Conservation (phyloP, 2,329 filamentous ascomycete species). For the Arthroderma sp. region DNA sequence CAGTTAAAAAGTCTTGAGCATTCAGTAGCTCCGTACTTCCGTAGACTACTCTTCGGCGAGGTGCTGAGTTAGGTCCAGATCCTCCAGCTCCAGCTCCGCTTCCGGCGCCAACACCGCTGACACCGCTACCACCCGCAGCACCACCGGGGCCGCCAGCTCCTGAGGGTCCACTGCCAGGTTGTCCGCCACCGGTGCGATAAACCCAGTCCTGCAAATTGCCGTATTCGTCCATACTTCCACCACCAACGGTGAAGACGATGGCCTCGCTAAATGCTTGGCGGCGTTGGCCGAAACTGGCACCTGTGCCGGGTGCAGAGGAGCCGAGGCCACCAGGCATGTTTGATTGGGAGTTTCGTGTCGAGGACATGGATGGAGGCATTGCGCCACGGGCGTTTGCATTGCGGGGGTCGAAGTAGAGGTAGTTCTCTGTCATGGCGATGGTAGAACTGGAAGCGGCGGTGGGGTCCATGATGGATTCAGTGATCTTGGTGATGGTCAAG, state of each 20-base stretch:
- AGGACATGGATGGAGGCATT: slow-evolving; percentile 63
- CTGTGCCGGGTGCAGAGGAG: slow-evolving; percentile 48
- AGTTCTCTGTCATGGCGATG: slow-evolving; percentile 90
- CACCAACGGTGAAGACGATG: slow-evolving; percentile 88
- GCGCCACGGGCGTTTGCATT: slow-evolving; percentile 86
- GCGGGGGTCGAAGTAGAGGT: slow-evolving; percentile 92
- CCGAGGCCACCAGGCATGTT: slow-evolving; percentile 33
- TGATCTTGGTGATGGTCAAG: slow-evolving; percentile 92
- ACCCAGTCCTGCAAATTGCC: slow-evolving; percentile 97
- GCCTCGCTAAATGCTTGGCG: slow-evolving; percentile 81
- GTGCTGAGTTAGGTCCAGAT: slow-evolving; percentile 13
- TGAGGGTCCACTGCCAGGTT: slow-evolving; percentile 34
- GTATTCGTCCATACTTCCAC: slow-evolving; percentile 97
- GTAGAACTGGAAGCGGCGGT: slow-evolving; percentile 77
- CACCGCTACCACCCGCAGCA: slow-evolving; percentile 26
- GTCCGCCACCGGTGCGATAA: slow-evolving; percentile 50
- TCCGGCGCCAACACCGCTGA: slow-evolving; percentile 26
- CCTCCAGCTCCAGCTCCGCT: slow-evolving; percentile 22
- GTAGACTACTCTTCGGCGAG: slow-evolving; percentile 67
- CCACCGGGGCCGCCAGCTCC: slow-evolving; percentile 16
- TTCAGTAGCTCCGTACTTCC: slow-evolving; percentile 70
- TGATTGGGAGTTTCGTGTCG: slow-evolving; percentile 32
- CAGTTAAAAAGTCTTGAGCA: slow-evolving; percentile 46
- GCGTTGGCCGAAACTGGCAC: slow-evolving; percentile 79
- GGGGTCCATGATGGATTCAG: slow-evolving; percentile 96